Evolutionary conservation across 768 basidiomycete species (phyloP), one percentile per base, ranked within the genome.

Genomic region (Terana coerulea): DNA sequence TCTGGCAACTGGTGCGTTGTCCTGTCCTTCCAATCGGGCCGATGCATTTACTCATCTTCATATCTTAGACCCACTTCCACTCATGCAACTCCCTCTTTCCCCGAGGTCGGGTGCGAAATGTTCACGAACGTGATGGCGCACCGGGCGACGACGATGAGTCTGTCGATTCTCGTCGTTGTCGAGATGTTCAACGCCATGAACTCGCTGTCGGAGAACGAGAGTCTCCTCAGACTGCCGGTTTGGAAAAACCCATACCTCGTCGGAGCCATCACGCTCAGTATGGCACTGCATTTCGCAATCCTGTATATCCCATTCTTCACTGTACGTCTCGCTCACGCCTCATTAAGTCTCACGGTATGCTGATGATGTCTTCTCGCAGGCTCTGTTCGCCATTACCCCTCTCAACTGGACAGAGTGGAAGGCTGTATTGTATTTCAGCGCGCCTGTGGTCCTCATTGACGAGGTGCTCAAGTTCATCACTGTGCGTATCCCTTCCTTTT

Each of bases 141-240:
- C 60, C 80, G 80, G 14, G 95, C 95, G 3, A 97, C 95, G 51
- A 99, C 95, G 19, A 91, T 98, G 79, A 95, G 91, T 57, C 74
- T 99, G 29, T 98, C 95, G 24, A 93, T 98, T 62, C 79, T 99
- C 43, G 95, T 99, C 50, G 94, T 87, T 2, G 84, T 95, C 48
- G 92, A 95, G 71, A 95, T 95, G 92, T 93, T 93, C 75, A 95
- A 95, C 69, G 92, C 91, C 30, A 92, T 94, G 88, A 98, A 98
- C 71, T 98, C 95, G 51, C 75, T 99, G 21, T 95, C 93, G 17
- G 95, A 99, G 72, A 98, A 97, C 69, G 95, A 98, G 74, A 91
- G 89, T 54, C 70, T 99, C 54, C 71, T 99, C 45, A 78, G 79
- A 28, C 73, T 99, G 37, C 95, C 95, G 2, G 68, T 97, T 21